Conservation (phyloP, 768 basidiomycete species). For the Termitomyces sp. region DNA sequence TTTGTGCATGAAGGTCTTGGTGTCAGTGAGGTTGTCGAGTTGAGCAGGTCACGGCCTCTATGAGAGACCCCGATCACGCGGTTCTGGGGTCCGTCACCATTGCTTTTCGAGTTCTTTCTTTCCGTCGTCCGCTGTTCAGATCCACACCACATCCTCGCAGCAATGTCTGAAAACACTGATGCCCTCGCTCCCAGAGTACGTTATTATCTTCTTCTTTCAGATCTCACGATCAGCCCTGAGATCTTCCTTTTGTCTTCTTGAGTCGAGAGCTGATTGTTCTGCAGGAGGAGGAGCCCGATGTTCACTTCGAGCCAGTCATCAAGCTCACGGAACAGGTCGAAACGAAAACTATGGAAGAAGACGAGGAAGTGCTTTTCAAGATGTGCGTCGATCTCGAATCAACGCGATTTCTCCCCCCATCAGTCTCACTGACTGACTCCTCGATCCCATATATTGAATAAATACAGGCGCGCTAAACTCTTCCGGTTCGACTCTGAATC, state of each 20-base stretch:
- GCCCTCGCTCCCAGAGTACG: slow-evolving; percentile 72
- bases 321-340: slow-evolving; percentile 95
- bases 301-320: slow-evolving; percentile 95
- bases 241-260: slow-evolving; percentile 5
- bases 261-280: slow-evolving; percentile 21
- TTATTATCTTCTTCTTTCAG: slow-evolving; percentile 20
- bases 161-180: slow-evolving; percentile 60
- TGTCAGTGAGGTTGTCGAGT: slow-evolving; percentile 2
- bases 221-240: slow-evolving; percentile 15
- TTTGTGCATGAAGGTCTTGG: slow-evolving; percentile 13
- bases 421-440: slow-evolving; percentile 28
- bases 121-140: slow-evolving; percentile 20
- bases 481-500: slow-evolving; percentile 84
- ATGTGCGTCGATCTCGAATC: slow-evolving; percentile 62
- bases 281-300: slow-evolving; percentile 79
- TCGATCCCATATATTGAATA: slow-evolving; percentile 11
- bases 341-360: slow-evolving; percentile 92
- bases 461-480: slow-evolving; percentile 88
- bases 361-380: slow-evolving; percentile 92
- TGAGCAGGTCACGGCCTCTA: slow-evolving; percentile 3
- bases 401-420: slow-evolving; percentile 35
- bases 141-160: slow-evolving; percentile 29
- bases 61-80: slow-evolving; percentile 18
- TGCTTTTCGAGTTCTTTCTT: slow-evolving; percentile 13
- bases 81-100: slow-evolving; percentile 18